phyloP scores from a whole-genome alignment of 352 stramenopile genomes.

The Salisapilia sapeloensis region DNA sequence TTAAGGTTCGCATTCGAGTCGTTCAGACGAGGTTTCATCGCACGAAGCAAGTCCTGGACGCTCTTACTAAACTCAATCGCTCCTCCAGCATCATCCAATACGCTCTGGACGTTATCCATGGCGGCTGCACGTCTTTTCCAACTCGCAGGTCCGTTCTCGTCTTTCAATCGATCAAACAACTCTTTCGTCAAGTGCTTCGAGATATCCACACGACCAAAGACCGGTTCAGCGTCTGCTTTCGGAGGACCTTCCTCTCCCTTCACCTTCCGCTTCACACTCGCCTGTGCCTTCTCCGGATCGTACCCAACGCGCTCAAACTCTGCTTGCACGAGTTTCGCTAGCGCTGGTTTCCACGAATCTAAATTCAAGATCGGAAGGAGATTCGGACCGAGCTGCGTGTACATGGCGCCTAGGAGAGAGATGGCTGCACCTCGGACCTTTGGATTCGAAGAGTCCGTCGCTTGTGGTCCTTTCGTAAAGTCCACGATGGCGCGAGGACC shows the following conservation, averaged over 20 bases:
- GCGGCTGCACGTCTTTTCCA: conserved; percentile 76
- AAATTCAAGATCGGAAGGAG: conserved; percentile 64
- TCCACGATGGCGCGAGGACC: conserved; percentile 58
- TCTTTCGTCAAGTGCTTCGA: conserved; percentile 74
- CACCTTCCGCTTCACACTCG: conserved; percentile 42
- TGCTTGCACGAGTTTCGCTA: conserved; percentile 50
- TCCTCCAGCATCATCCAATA: conserved; percentile 58
- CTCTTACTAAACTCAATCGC: conserved; percentile 73
- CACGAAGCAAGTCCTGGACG: conserved; percentile 60
- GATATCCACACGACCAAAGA: conserved; percentile 67
- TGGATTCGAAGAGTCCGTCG: conserved; percentile 62
- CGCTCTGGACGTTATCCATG: conserved; percentile 61
- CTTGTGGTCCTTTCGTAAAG: conserved; percentile 49
- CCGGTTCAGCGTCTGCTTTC: conserved; percentile 19
- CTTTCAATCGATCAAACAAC: conserved; percentile 73
- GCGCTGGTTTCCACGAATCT: conserved; percentile 70
- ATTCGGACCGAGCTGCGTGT: conserved; percentile 64
- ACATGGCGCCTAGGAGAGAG: conserved; percentile 56
- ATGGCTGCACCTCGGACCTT: conserved; percentile 60
- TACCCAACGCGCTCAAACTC: conserved; percentile 76
- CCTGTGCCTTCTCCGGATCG: conserved; percentile 32
- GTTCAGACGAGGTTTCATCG: conserved; percentile 53
- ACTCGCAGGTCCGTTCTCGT: conserved; percentile 63
- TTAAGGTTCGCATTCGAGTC: conserved; percentile 82
- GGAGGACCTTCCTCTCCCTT: conserved; percentile 31